Conservation (phyloP, 495 filamentous ascomycete genomes). For the Penicillium soppii region DNA sequence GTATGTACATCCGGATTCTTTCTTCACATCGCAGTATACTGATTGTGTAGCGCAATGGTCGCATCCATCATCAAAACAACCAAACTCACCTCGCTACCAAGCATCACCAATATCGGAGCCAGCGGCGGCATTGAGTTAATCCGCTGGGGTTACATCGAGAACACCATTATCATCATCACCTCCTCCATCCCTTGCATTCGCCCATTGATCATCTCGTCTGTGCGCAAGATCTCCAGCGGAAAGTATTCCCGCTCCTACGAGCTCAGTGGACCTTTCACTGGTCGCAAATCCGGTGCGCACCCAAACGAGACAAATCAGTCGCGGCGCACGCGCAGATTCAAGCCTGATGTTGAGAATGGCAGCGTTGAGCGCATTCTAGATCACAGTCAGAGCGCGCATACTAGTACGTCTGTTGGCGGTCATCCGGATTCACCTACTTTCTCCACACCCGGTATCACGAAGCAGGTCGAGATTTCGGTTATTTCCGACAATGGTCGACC, state of each 20-base stretch:
- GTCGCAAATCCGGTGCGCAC: conserved; percentile 7
- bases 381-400: conserved; percentile 11
- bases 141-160: conserved; percentile 36
- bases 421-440: conserved; percentile 15
- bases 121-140: conserved; percentile 30
- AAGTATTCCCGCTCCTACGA: conserved; percentile 31
- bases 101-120: conserved; percentile 32
- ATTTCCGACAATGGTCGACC: conserved; percentile 5
- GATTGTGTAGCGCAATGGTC: conserved; percentile 30
- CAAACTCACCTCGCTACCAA: conserved; percentile 33
- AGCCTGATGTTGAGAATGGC: conserved; percentile 22
- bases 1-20: conserved; percentile 17
- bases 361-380: conserved; percentile 35
- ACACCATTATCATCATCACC: conserved; percentile 36
- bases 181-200: conserved; percentile 37
- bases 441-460: conserved; percentile 25
- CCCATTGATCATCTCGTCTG: conserved; percentile 35
- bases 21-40: background rate
- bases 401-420: conserved; percentile 13
- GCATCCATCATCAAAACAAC: conserved; percentile 47
- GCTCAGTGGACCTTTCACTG: conserved; percentile 24
- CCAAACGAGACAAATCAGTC: conserved; percentile 18
- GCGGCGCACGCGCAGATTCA: conserved; percentile 9
- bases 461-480: conserved; percentile 35
- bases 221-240: conserved; percentile 37